A percentile compares a stretch with the other conserved stretches of the same genome.
These are phyloP conservation scores for Scopulariopsis brevicaulis DNA, from an alignment of 2,329 filamentous ascomycete species.

Conservation along the genomic window DNA sequence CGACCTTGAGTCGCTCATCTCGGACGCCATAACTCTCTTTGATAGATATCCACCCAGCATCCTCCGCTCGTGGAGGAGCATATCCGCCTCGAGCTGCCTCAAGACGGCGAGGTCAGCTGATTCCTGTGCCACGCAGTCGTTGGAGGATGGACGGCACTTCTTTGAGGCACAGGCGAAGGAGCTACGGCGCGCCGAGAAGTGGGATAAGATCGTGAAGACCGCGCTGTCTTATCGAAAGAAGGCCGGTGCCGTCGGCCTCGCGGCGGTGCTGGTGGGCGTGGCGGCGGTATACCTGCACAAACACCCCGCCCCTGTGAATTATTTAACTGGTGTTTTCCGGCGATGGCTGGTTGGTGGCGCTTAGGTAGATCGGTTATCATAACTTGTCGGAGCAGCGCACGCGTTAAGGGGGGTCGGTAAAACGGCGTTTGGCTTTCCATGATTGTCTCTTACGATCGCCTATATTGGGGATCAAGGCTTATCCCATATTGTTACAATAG, in stretches of 20 bases:
- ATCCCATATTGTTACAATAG: background rate
- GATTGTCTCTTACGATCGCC: background rate
- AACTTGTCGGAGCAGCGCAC: background rate
- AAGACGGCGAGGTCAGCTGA: constrained; percentile 61
- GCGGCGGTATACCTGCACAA: constrained; percentile 57
- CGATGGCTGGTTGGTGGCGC: background rate
- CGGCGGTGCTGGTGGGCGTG: constrained; percentile 52
- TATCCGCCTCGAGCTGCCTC: constrained; percentile 69
- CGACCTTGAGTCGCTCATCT: constrained; percentile 68
- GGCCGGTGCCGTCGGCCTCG: constrained; percentile 46
- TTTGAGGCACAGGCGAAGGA: constrained; percentile 65
- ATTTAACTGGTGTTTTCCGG: background rate
- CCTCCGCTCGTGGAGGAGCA: constrained; percentile 58
- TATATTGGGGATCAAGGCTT: background rate
- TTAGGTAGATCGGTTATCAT: background rate
- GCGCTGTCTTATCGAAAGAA: constrained; percentile 47
- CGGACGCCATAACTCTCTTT: constrained; percentile 53
- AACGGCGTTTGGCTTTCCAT: background rate
- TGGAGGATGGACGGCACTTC: constrained; percentile 53
- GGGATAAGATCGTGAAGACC: constrained; percentile 28
- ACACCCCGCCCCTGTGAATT: constrained; percentile 16
- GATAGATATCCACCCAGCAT: constrained; percentile 57
- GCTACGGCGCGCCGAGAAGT: constrained; percentile 53
- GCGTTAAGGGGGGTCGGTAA: background rate
- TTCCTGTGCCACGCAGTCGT: constrained; percentile 38